Percentiles rank a stretch among this genome's conserved stretches.
These are phyloP conservation scores for Marvania coccoides DNA, from an alignment of 139 green algal species.

Conservation along the genomic window DNA sequence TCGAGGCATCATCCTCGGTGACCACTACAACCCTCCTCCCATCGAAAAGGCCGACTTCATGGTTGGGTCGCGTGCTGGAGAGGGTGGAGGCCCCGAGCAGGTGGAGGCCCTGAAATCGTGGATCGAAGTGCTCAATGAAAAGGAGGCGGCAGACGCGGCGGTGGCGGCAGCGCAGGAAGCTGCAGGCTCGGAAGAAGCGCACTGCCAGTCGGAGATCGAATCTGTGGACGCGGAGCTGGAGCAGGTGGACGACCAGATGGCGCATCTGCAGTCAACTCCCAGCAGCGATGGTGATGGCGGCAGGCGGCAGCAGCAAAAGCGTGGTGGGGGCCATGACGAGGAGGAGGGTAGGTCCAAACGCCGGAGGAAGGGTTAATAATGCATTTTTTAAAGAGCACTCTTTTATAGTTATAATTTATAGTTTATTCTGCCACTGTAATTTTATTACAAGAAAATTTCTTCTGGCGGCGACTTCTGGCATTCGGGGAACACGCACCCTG, in stretches of 20 bases:
- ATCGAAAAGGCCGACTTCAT: slow-evolving; percentile 27
- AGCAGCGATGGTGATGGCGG: too few species aligned
- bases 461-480: too few species aligned
- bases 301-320: too few species aligned
- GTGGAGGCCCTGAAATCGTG: slow-evolving; percentile 9
- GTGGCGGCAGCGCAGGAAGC: background rate
- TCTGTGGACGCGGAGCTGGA: background rate
- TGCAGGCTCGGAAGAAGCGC: background rate
- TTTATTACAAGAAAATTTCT: too few species aligned
- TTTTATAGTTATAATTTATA: too few species aligned
- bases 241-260: background rate
- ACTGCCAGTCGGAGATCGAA: background rate
- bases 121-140: slow-evolving; percentile 1
- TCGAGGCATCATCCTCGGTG: slow-evolving; percentile 50
- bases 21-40: slow-evolving; percentile 30
- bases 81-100: background rate
- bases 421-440: too few species aligned
- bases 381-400: too few species aligned
- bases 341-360: too few species aligned
- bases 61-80: slow-evolving; percentile 29
- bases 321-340: too few species aligned
- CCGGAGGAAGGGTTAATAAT: too few species aligned
- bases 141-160: background rate
- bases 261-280: too few species aligned
- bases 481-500: too few species aligned